Conservation (phyloP, 164 flowering plant genomes). For the Vitis labrusca region DNA sequence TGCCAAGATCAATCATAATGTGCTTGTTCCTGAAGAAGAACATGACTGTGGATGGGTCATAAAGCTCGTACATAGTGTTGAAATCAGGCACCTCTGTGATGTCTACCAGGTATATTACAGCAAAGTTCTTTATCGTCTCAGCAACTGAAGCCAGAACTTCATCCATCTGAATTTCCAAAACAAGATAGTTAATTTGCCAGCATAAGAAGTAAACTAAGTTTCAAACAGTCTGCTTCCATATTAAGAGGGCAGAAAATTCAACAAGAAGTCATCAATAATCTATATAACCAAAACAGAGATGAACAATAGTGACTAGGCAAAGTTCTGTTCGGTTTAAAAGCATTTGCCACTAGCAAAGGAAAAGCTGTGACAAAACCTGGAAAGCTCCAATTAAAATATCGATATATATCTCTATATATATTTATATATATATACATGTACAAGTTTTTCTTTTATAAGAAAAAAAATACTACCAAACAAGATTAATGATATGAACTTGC, state of each 20-base stretch:
- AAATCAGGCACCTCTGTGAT: slow-evolving; percentile 94
- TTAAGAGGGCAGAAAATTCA: not conserved
- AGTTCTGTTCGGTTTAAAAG: too few relatives aligned
- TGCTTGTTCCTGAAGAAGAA: slow-evolving; percentile 98
- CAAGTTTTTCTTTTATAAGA: too few relatives aligned
- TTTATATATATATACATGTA: too few relatives aligned
- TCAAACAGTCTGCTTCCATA: not conserved
- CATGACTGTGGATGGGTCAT: slow-evolving; percentile 92
- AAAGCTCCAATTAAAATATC: too few relatives aligned
- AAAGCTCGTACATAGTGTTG: slow-evolving; percentile 94
- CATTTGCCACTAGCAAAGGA: too few relatives aligned
- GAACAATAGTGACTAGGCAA: too few relatives aligned
- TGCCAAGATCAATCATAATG: slow-evolving; percentile 94
- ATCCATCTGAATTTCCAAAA: slow-evolving; percentile 66
- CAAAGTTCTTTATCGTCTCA: slow-evolving; percentile 89
- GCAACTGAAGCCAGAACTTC: slow-evolving; percentile 94
- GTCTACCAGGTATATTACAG: slow-evolving; percentile 89
- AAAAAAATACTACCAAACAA: too few relatives aligned
- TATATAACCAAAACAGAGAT: too few relatives aligned
- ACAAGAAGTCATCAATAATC: not conserved
- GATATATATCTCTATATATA: too few relatives aligned
- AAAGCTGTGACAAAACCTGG: too few relatives aligned
- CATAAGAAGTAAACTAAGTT: too few relatives aligned
- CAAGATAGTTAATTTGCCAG: not conserved
- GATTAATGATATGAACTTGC: too few relatives aligned